Evolutionary conservation across 202 grass and related monocot genomes (phyloP).

Genomic region (Miscanthus sacchariflorus): DNA sequence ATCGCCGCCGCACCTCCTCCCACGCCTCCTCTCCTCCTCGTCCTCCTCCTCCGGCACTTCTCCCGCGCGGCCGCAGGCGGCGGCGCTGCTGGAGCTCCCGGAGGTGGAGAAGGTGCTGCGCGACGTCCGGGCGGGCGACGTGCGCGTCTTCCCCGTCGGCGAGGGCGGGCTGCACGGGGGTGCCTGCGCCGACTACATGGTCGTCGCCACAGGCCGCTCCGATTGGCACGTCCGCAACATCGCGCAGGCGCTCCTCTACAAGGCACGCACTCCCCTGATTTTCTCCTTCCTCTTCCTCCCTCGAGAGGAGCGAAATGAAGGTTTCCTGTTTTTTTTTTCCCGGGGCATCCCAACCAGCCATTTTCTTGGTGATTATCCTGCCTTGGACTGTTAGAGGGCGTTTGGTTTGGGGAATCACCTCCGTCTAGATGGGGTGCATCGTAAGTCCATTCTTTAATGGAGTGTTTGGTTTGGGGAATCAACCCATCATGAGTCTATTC

Average conservation of each 20-base stretch:
- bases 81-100: conserved; percentile 59
- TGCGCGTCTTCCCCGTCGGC: conserved; percentile 82
- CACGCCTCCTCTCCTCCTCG: conserved; percentile 26
- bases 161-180: conserved; percentile 64
- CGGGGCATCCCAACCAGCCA: neutral
- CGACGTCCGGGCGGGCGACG: conserved; percentile 84
- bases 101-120: conserved; percentile 94
- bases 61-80: conserved; percentile 23
- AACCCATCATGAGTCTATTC: neutral
- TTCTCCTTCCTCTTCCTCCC: too few relatives aligned
- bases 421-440: neutral
- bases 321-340: neutral
- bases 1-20: neutral
- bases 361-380: neutral
- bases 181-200: conserved; percentile 93
- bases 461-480: too few relatives aligned
- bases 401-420: neutral
- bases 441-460: too few relatives aligned
- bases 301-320: neutral
- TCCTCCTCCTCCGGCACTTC: neutral
- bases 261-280: conserved; percentile 45
- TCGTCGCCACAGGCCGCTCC: conserved; percentile 78
- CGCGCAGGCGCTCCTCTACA: conserved; percentile 89
- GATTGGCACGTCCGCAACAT: conserved; percentile 97
- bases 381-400: neutral